Evolutionary conservation across 192 early-diverging fungal genomes (phyloP).

Genomic region (Podila epigama): DNA sequence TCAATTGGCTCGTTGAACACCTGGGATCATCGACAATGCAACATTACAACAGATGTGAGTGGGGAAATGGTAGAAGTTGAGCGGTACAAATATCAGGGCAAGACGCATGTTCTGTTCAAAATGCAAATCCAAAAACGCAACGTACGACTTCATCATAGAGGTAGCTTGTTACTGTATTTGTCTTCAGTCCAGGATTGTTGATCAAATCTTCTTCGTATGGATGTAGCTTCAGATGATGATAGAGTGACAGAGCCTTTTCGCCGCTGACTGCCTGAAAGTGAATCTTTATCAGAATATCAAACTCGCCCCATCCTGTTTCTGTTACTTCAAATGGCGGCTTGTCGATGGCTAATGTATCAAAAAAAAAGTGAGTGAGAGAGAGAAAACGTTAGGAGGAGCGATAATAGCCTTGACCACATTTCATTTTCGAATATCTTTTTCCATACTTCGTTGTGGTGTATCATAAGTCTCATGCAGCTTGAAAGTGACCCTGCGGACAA

Average conservation of each 20-base stretch:
- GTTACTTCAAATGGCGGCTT: constrained; percentile 89
- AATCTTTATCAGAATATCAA: constrained; percentile 95
- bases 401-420: background rate
- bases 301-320: constrained; percentile 99
- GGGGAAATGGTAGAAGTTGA: no score
- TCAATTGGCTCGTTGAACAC: constrained; percentile 89
- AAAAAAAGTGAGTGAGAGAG: background rate
- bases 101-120: constrained; percentile 28
- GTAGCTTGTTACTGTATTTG: constrained; percentile 76
- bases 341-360: constrained; percentile 65
- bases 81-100: no score
- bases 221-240: constrained; percentile 92
- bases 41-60: constrained; percentile 6
- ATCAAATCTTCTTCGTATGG: constrained; percentile 86
- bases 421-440: background rate
- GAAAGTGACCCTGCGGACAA: constrained; percentile 90
- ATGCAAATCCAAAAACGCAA: constrained; percentile 38
- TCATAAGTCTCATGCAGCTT: constrained; percentile 96
- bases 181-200: constrained; percentile 57
- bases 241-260: constrained; percentile 82
- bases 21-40: constrained; percentile 18
- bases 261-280: constrained; percentile 79
- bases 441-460: constrained; percentile 60
- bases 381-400: background rate
- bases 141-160: constrained; percentile 83